Base-by-base conservation (phyloP, 2,329 filamentous ascomycete genomes). In the Diaporthe sp. region DNA sequence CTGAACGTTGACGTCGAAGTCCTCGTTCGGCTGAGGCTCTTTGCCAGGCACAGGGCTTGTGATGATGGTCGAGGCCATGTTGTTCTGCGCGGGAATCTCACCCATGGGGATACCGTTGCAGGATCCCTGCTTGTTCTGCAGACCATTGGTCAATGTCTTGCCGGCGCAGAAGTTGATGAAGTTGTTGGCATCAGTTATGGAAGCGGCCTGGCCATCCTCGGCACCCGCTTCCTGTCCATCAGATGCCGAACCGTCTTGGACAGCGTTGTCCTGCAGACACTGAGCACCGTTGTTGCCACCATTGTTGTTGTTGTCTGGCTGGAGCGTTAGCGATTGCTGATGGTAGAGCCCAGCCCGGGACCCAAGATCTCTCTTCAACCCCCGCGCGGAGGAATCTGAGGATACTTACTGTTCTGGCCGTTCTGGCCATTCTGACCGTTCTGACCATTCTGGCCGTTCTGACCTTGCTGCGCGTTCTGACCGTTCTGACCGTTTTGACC, bases 51-150 rank as follows among this genome's bases (percentile, higher is more conserved):
- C 80, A 74, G 90, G 90, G 81, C 85, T 88, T 57, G 84, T 77
- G 74, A 92, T 85, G 71, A 91, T 83, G 58, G 86, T 86, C 3
- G 90, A 91, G 67, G 91, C 87, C 90, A 92, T 92, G 68, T 87
- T 87, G 77, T 81, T 81, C 58, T 82, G 81, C n/a, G 86, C 80
- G 6, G 90, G 90, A 60, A 92, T 91, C 73, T 90, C 86, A 74
- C 90, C 90, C 89, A 92, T 91, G 61, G 85, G 88, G 77, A 91
- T 87, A 80, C 89, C 89, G 81, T 93, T 93, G 84, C 91, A 93
- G 47, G 91, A 93, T 28, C 91, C 91, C 6, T 78, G 81, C 74
- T 84, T 85, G 69, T 88, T 84, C 81, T 93, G 91, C 38, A 87
- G 82, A 78, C 91, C 91, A 78, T 93, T 91, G 77, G 91, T 92